These are phyloP conservation scores for Aquilaria sinensis DNA, from an alignment of 345 rosid genomes.

Conservation along the genomic window DNA sequence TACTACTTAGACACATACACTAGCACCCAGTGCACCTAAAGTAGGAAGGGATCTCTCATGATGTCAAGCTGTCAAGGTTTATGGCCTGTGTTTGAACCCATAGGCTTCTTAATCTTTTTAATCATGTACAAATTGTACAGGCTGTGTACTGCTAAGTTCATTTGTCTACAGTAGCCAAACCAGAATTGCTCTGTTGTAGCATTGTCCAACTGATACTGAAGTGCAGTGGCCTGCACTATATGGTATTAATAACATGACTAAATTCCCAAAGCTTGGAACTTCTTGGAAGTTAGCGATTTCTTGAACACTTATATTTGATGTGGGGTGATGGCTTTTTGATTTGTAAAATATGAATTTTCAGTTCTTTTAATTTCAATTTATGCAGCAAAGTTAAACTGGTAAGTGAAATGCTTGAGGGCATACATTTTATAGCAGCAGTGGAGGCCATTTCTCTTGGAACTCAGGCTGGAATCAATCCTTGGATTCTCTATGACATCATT, in stretches of 20 bases:
- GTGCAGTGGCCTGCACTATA: not conserved
- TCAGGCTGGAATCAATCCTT: constrained; percentile 74
- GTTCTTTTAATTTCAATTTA: constrained; percentile 9
- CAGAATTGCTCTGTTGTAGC: too few relatives aligned
- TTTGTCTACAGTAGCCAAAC: too few relatives aligned
- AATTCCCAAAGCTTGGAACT: too few relatives aligned
- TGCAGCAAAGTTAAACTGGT: constrained; percentile 78
- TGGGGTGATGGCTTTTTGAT: constrained; percentile 1
- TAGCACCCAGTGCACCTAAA: too few relatives aligned
- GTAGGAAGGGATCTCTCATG: too few relatives aligned
- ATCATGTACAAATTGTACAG: too few relatives aligned
- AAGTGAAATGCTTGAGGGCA: constrained; percentile 73
- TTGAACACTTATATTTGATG: not conserved
- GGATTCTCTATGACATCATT: constrained; percentile 89
- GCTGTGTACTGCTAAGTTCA: too few relatives aligned
- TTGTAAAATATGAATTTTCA: constrained; percentile 3
- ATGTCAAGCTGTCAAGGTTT: too few relatives aligned
- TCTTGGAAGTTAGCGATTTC: not conserved
- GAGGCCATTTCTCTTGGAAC: constrained; percentile 84
- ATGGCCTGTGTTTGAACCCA: too few relatives aligned
- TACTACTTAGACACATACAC: too few relatives aligned
- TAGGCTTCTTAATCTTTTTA: too few relatives aligned
- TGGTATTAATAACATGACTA: not conserved
- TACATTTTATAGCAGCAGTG: constrained; percentile 81
- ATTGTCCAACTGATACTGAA: not conserved